Percentiles rank a stretch among this genome's conserved stretches.
These are phyloP conservation scores for Daedalea quercina DNA, from an alignment of 768 basidiomycete species.

Conservation along the genomic window DNA sequence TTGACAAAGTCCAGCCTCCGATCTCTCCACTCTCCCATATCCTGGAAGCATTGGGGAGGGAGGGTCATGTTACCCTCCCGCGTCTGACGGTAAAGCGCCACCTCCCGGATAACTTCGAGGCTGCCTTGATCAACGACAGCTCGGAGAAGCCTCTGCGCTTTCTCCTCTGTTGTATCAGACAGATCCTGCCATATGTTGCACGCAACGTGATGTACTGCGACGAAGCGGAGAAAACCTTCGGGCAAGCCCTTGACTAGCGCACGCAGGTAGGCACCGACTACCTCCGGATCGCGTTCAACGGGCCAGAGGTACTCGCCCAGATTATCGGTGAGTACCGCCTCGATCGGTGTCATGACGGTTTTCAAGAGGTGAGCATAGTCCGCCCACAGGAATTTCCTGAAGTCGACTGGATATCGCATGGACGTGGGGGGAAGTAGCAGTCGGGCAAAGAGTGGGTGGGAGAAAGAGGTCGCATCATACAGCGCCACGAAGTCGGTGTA, in stretches of 20 bases:
- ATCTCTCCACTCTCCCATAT: conserved; percentile 9
- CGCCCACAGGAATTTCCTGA: conserved; percentile 77
- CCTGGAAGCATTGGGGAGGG: conserved; percentile 47
- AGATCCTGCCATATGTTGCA: conserved; percentile 69
- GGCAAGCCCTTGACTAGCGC: conserved; percentile 37
- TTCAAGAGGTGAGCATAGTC: conserved; percentile 66
- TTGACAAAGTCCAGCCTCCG: conserved; percentile 18
- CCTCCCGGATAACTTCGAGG: conserved; percentile 39
- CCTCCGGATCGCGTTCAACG: conserved; percentile 50
- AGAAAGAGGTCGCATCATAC: conserved; percentile 90
- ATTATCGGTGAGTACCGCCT: conserved; percentile 45
- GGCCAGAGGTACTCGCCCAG: conserved; percentile 67
- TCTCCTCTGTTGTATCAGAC: conserved; percentile 26
- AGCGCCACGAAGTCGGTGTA: conserved; percentile 87
- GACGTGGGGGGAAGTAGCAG: conserved; percentile 73
- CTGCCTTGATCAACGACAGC: conserved; percentile 46
- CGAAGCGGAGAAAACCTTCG: conserved; percentile 53
- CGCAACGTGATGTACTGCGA: conserved; percentile 79
- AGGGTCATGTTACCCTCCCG: conserved; percentile 28
- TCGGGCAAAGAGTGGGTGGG: conserved; percentile 65
- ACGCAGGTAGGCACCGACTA: conserved; percentile 59
- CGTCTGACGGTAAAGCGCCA: conserved; percentile 53
- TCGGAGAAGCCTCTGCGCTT: conserved; percentile 38
- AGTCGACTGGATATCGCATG: conserved; percentile 75
- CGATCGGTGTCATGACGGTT: conserved; percentile 46